These are phyloP conservation scores for Logfia minima DNA, from an alignment of 129 eudicot genomes.

Conservation along the genomic window DNA sequence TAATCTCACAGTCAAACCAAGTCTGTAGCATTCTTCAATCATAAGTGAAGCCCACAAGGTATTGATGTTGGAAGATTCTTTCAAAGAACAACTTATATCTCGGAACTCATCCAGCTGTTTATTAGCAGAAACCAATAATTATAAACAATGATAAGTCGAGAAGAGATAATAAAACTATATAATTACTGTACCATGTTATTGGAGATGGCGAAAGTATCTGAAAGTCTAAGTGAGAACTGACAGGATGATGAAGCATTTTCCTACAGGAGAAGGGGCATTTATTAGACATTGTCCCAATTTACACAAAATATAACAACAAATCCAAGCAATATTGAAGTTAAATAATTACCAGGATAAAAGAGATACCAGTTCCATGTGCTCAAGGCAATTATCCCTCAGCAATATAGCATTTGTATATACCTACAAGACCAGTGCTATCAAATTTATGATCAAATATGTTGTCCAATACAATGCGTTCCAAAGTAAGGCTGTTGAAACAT, in stretches of 20 bases:
- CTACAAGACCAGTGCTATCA: slow-evolving; percentile 39
- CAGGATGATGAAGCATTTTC: slow-evolving; percentile 47
- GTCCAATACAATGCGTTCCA: not conserved
- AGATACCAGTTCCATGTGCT: slow-evolving; percentile 66
- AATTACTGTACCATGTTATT: slow-evolving; percentile 65
- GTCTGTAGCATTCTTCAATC: slow-evolving; percentile 92
- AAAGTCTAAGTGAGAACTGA: slow-evolving; percentile 70
- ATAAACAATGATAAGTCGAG: not conserved
- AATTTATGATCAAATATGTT: not conserved
- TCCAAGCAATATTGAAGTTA: slow-evolving; percentile 26
- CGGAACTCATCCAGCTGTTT: slow-evolving; percentile 38
- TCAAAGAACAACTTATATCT: slow-evolving; percentile 28
- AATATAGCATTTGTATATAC: slow-evolving; percentile 48
- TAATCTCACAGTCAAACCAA: slow-evolving; percentile 86
- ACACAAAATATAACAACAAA: not conserved
- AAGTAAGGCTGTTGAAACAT: not conserved
- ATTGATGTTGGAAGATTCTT: slow-evolving; percentile 72
- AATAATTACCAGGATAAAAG: slow-evolving; percentile 58
- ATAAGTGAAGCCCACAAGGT: slow-evolving; percentile 90
- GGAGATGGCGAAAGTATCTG: slow-evolving; percentile 52
- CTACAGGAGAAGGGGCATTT: slow-evolving; percentile 40
- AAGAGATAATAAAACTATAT: not conserved
- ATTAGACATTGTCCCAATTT: slow-evolving; percentile 2
- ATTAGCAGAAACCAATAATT: not conserved
- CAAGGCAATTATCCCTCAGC: slow-evolving; percentile 37